These are phyloP conservation scores for Pelagophyceae sp. DNA, from an alignment of 352 stramenopile species.

Conservation along the genomic window DNA sequence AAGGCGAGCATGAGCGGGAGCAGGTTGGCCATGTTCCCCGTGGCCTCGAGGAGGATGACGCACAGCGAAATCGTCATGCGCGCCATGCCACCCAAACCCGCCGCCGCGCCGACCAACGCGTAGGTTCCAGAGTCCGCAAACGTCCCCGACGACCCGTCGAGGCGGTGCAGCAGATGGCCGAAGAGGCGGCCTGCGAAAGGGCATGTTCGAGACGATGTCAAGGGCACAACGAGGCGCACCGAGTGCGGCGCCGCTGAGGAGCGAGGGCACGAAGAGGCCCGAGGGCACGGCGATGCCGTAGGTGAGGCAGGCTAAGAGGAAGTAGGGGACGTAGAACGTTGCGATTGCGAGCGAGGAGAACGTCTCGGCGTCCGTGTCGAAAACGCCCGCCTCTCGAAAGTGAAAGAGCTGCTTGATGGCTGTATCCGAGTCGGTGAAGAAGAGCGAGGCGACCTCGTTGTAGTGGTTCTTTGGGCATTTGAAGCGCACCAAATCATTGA, in stretches of 20 bases:
- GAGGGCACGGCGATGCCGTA: conserved; percentile 93
- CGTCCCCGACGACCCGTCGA: conserved; percentile 61
- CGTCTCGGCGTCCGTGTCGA: conserved; percentile 51
- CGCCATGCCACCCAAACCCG: conserved; percentile 88
- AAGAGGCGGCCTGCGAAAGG: too few species aligned
- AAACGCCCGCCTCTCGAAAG: conserved; percentile 63
- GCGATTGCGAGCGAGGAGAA: conserved; percentile 85
- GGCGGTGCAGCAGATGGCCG: conserved; percentile 68
- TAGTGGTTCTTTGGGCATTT: conserved; percentile 88
- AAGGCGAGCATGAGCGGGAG: conserved; percentile 95
- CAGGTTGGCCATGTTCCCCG: conserved; percentile 94
- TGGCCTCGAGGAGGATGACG: conserved; percentile 96
- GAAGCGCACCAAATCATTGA: conserved; percentile 75
- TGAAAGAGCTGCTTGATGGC: conserved; percentile 91
- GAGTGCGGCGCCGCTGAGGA: conserved; percentile 87
- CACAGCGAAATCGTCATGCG: conserved; percentile 97
- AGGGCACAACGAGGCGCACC: too few species aligned
- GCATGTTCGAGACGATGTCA: too few species aligned
- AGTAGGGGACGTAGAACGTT: conserved; percentile 89
- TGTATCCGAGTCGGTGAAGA: conserved; percentile 85
- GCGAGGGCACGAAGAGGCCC: conserved; percentile 90
- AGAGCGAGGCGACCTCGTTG: conserved; percentile 92
- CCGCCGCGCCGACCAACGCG: conserved; percentile 86
- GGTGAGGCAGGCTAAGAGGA: conserved; percentile 77
- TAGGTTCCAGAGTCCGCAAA: conserved; percentile 83